Evolutionary conservation across 208 protist species (phyloP), one percentile per base, ranked within the genome.

Genomic region (Wallacemonas rigidus): DNA sequence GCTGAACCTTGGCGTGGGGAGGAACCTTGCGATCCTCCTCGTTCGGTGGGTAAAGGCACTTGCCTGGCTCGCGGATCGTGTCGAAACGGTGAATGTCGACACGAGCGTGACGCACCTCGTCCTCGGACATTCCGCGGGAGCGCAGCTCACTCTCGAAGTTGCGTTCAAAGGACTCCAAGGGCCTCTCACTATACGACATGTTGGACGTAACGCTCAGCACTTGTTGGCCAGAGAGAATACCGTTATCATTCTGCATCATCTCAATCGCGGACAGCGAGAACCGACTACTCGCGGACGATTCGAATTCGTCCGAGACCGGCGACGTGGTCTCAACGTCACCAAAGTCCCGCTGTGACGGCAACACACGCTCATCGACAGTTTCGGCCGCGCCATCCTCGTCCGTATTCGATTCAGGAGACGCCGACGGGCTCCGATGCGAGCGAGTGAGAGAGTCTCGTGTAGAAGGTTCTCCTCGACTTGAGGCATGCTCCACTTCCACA

Each of bases 21-120:
- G 87, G 79, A 38, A 89, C 73, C 51, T 58, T 57, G 7, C 57
- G 64, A 3, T 56, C 35, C 40, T 82, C 62, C 75, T 94, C 85
- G 14, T 71, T 75, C 0, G 84, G 80, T 38, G 92, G 90, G 54
- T 80, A 84, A 17, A 97, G 76, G 68, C 92, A 97, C 58, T 89
- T 82, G 38, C 92, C 92, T 2, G 82, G 79, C 76, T 97, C 92
- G 9, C 89, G 80, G 41, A 91, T 85, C 7, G 86, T 94, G 50
- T 79, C 85, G 75, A 88, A 94, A 58, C 85, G 76, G 53, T 92
- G 83, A 6, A 90, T 78, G 17, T 85, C 73, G 35, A 97, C 70
- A 47, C 74, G 75, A 15, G 68, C 77, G 57, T 74, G 72, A 51
- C 79, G 82, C n/a, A 87, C 65, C 50, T 69, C 76, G 17, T 84